A percentile compares a stretch with the other conserved stretches of the same genome.
phyloP scores from a whole-genome alignment of 1,284 basidiomycete species.

The Microbotryum intermedium region DNA sequence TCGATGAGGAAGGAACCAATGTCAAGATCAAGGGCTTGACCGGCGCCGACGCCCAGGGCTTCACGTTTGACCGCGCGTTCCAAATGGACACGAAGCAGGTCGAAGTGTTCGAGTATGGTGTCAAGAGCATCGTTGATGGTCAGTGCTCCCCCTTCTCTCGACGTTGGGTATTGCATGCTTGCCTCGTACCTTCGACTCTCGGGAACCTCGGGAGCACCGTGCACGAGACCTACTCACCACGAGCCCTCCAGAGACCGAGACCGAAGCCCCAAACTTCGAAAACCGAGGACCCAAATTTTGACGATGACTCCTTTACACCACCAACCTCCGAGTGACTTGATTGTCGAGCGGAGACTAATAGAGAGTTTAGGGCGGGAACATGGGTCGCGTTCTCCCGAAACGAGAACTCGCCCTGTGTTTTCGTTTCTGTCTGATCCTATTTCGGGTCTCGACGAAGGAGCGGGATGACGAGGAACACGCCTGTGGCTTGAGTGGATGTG shows the following conservation, averaged over 20 bases:
- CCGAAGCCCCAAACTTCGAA: too few species aligned
- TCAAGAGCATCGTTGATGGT: slow-evolving; percentile 62
- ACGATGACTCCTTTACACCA: not conserved
- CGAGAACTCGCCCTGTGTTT: too few species aligned
- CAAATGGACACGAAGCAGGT: slow-evolving; percentile 83
- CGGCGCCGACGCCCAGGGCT: slow-evolving; percentile 56
- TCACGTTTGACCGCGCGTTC: slow-evolving; percentile 96
- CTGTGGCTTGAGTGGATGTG: too few species aligned
- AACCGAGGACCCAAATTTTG: too few species aligned
- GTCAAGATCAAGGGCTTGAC: slow-evolving; percentile 55
- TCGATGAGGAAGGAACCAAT: slow-evolving; percentile 67
- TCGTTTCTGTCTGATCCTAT: too few species aligned
- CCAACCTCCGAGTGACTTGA: slow-evolving; percentile 37
- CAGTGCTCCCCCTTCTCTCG: not conserved
- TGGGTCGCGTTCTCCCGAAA: too few species aligned
- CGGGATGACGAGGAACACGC: too few species aligned
- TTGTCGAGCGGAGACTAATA: slow-evolving; percentile 25
- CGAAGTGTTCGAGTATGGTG: slow-evolving; percentile 97
- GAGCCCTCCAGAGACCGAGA: too few species aligned
- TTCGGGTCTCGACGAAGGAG: too few species aligned
- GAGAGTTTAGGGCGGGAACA: too few species aligned
- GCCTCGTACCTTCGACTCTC: not conserved
- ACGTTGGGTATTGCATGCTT: not conserved
- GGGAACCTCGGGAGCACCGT: too few species aligned
- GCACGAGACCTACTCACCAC: too few species aligned